phyloP scores from a whole-genome alignment of 768 basidiomycete species.

The Lactarius tabidus region DNA sequence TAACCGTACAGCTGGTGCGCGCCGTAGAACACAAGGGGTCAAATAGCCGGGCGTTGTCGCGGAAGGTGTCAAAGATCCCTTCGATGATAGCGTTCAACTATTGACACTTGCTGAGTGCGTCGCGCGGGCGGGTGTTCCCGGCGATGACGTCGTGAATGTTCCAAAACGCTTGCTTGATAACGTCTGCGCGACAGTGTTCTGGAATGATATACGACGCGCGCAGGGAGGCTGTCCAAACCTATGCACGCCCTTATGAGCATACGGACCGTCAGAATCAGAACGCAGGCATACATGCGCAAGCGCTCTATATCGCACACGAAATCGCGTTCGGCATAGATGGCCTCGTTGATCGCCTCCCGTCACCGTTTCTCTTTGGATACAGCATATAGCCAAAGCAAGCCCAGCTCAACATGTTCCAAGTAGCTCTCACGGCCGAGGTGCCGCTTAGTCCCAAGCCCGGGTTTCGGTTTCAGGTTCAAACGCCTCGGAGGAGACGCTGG shows the following conservation, averaged over 20 bases:
- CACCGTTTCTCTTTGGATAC: constrained; percentile 92
- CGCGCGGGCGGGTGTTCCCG: constrained; percentile 88
- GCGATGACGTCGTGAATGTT: constrained; percentile 91
- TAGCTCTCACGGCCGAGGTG: constrained; percentile 79
- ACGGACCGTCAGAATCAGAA: constrained; percentile 7
- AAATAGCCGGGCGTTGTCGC: too few relatives aligned
- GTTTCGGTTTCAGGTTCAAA: constrained; percentile 90
- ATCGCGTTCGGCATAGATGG: constrained; percentile 91
- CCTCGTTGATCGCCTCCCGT: constrained; percentile 98
- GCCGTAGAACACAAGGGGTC: too few relatives aligned
- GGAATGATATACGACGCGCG: constrained; percentile 76
- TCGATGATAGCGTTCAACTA: constrained; percentile 93
- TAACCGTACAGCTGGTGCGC: constrained; percentile 96
- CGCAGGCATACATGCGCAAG: constrained; percentile 62
- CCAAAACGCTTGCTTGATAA: constrained; percentile 96
- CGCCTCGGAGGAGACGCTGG: constrained; percentile 96
- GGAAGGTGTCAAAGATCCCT: too few relatives aligned
- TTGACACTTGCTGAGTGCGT: constrained; percentile 91
- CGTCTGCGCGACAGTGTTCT: constrained; percentile 68
- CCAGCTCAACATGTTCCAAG: constrained; percentile 66
- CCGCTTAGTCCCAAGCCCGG: constrained; percentile 65
- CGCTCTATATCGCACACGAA: constrained; percentile 99
- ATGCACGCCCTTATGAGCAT: not conserved
- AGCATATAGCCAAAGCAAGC: constrained; percentile 92
- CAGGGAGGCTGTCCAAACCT: constrained; percentile 86